A percentile compares a stretch with the other conserved stretches of the same genome.
These are phyloP conservation scores for Blastobotrys proliferans DNA, from an alignment of 1,139 yeast genomes.

Conservation along the genomic window DNA sequence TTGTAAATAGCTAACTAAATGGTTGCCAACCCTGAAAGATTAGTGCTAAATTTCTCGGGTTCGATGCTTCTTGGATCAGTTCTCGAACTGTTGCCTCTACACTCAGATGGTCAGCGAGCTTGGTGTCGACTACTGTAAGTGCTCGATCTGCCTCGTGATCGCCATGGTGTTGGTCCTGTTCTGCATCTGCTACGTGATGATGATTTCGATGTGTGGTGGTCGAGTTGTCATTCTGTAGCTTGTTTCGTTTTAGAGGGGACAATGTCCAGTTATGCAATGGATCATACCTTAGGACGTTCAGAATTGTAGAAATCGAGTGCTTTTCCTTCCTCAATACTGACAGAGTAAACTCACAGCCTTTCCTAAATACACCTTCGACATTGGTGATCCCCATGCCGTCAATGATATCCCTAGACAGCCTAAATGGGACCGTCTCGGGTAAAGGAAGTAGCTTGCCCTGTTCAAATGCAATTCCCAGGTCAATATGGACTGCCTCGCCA, in stretches of 20 bases:
- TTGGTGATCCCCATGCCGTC: constrained; percentile 92
- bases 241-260: constrained; percentile 55
- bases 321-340: constrained; percentile 60
- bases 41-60: constrained; percentile 61
- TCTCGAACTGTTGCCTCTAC: constrained; percentile 82
- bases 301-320: constrained; percentile 70
- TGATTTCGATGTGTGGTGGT: not conserved
- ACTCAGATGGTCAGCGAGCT: constrained; percentile 69
- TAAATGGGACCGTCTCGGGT: constrained; percentile 92
- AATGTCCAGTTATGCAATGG: constrained; percentile 89
- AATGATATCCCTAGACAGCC: constrained; percentile 83
- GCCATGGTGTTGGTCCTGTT: constrained; percentile 9
- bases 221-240: constrained; percentile 45
- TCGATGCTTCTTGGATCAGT: constrained; percentile 72
- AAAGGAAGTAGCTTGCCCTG: constrained; percentile 71
- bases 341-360: constrained; percentile 71
- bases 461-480: constrained; percentile 93
- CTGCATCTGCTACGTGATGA: not conserved
- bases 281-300: constrained; percentile 86
- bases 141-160: constrained; percentile 78
- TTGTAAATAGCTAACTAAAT: constrained; percentile 10
- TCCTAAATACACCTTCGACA: constrained; percentile 67
- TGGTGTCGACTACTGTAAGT: constrained; percentile 63
- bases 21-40: constrained; percentile 55
- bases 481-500: constrained; percentile 95